Base-by-base conservation (phyloP, 768 basidiomycete genomes). In the Thelephora ganbajun region DNA sequence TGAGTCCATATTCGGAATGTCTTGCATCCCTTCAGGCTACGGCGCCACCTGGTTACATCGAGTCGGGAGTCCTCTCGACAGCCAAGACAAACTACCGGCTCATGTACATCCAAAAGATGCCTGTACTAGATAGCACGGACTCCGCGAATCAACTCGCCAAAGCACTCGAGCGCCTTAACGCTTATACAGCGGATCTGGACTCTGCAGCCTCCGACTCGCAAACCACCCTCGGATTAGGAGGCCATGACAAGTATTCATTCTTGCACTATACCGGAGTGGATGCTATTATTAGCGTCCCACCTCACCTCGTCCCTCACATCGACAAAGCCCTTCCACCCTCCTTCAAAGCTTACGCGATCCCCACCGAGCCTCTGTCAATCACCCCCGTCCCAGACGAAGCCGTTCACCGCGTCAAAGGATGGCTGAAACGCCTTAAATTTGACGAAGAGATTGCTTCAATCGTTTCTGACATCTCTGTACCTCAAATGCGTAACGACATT, bases 291-390 rank as follows among this genome's bases (percentile, higher is more conserved):
- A 70, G 76, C 1, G 50, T 61, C 26, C 51, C 52, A 48, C 49
- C 26, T 20, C n/a, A 34, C 6, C 58, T 83, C 33, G 63, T 66
- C 33, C 54, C 58, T 0, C 60, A 58, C 5, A 59, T 66, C 23
- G 73, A 71, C 42, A 57, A 59, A 43, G 59, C 59, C 18, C 66
- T 91, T 51, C 89, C 86, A 1, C 70, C 68, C 12, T 81, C 76
- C 65, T 84, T 85, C 76, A 85, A 77, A 52, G 73, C 82, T 6
- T 75, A 74, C 13, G 66, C 77, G 1, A 63, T 92, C 11, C 79
- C 85, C 2, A 43, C 58, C 3, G 50, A 54, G 0, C 77, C 82
- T 9, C 53, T 70, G 3, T 43, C 71, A 0, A 72, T 71, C 57
- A 51, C 72, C 14, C 72, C 83, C 19, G 80, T 91, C 18, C 76